Evolutionary conservation across 441 rosid genomes (phyloP), one percentile per base, ranked within the genome.

Genomic region (Croton setiger): DNA sequence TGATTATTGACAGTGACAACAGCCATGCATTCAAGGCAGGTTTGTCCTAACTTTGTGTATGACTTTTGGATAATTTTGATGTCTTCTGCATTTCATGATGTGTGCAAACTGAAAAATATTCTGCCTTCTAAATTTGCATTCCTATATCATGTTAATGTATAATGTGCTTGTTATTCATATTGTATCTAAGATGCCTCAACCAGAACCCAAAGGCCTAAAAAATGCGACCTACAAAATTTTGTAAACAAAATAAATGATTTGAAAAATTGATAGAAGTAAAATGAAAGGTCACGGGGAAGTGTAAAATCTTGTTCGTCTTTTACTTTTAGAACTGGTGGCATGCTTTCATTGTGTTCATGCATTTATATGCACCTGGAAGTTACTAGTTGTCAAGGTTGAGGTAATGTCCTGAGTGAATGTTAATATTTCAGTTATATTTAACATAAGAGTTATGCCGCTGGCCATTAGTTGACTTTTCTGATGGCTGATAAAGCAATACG

Each of bases 1-100:
- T 95, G 83, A 81, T 95, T 78, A 85, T 92, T 60, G 98, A 95
- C 76, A 92, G 99, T 69, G 95, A 92, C 81, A 84, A 67, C 82
- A 88, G 99, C 93, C 93, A 86, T 83, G 94, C 97, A 88, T 95
- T 90, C 98, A 95, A 95, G 98, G 97, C 91, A 95, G 94, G 98
- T 95, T 89, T 95, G 98, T 95, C 88, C 80, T 84, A 90, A 83
- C 94, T 85, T 76, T 58, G 66, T 31, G 33, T 78, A 58, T 12
- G 21, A 48, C 55, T 65, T 37, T 65, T 2, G 31, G 31, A 27
- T 27, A 4, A 36, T 36, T 62, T 39, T 72, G 3, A 41, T 27
- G 31, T 12, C 7, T 31, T 11, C 33, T 31, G 17, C 44, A 43
- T 43, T 44, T 7, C 17, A 27, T 35, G 4, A 31, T 39, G 56